Evolutionary conservation across 768 basidiomycete genomes (phyloP).

Genomic region (Trametes cinnabarina): DNA sequence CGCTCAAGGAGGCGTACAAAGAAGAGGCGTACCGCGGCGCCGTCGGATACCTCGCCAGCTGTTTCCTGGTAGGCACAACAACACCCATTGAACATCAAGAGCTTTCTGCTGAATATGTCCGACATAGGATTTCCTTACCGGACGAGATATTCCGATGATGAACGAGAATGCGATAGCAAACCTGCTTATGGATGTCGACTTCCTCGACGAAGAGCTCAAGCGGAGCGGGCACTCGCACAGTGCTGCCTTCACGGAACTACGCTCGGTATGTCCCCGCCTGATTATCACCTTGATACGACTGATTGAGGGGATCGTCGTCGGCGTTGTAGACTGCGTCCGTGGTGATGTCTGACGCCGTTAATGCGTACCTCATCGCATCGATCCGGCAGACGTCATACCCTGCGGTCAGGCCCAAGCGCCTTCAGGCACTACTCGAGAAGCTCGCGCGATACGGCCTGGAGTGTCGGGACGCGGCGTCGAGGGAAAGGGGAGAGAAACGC

Average conservation of each 20-base stretch:
- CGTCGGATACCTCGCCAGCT: constrained; percentile 82
- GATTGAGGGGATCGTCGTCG: constrained; percentile 12
- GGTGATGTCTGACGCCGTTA: constrained; percentile 67
- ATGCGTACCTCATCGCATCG: constrained; percentile 74
- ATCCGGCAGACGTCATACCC: constrained; percentile 66
- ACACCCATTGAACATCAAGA: not conserved
- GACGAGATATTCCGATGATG: constrained; percentile 70
- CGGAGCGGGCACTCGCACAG: constrained; percentile 68
- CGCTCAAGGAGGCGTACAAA: constrained; percentile 81
- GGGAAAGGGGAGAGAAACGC: constrained; percentile 69
- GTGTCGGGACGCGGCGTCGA: constrained; percentile 55
- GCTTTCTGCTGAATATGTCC: not conserved
- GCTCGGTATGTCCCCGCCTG: constrained; percentile 50
- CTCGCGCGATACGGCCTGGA: constrained; percentile 64
- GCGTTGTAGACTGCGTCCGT: constrained; percentile 63
- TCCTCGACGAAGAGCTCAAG: constrained; percentile 84
- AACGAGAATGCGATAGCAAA: constrained; percentile 91
- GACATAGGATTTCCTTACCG: constrained; percentile 70
- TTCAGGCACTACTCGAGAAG: constrained; percentile 78
- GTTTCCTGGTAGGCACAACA: constrained; percentile 69
- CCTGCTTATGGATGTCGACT: constrained; percentile 80
- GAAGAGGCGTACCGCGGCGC: constrained; percentile 89
- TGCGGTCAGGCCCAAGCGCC: constrained; percentile 64
- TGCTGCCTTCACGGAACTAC: constrained; percentile 76
- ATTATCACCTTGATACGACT: not conserved